Evolutionary conservation across 257 asterid species (phyloP), one percentile per base, ranked within the genome.

Genomic region (Solanum sparsipilum): DNA sequence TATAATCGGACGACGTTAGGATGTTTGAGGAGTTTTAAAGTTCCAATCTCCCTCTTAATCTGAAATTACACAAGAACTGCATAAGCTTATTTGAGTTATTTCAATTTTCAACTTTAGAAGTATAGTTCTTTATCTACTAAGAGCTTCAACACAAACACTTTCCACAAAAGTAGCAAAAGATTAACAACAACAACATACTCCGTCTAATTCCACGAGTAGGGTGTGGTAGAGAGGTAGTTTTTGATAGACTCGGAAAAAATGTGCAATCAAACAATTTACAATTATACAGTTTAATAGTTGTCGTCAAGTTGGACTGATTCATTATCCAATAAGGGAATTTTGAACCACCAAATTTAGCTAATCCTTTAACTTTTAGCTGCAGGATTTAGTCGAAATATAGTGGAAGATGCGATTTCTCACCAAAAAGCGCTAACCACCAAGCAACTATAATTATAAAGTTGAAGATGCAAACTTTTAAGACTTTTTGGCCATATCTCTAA

Each of bases 11-110:
- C 99, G 39, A 97, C 98, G 86, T 97, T 97, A 79, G 99, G 99
- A 86, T 97, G 99, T 74, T 92, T 96, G 95, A 97, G 98, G 83
- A 96, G 95, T 90, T 96, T 97, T 70, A 97, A 93, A 71, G 98
- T 96, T 27, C 96, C 98, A 88, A 97, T 97, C 91, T 97, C 99
- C 93, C 99, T 92, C 92, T 94, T 94, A 32, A 97, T 97, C 99
- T 97, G 98, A 93, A 90, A 58, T 29, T 44, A 82, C 70, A 82
- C 44, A 82, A 29, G 4, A 81, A 82, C 20, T 9, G 63, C 63
- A 29, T 82, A 46, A 82, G 85, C 70, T 82, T 82, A 82, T 82
- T 29, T 29, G 11, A 29, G 27, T 29, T 46, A 7, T 52, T 13
- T 25, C n/a, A 76, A 5, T 4, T 74, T 23, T 76, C 34, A 76